These are phyloP conservation scores for Spizellomyces sp. DNA, from an alignment of 192 early-diverging fungal genomes.

Conservation along the genomic window DNA sequence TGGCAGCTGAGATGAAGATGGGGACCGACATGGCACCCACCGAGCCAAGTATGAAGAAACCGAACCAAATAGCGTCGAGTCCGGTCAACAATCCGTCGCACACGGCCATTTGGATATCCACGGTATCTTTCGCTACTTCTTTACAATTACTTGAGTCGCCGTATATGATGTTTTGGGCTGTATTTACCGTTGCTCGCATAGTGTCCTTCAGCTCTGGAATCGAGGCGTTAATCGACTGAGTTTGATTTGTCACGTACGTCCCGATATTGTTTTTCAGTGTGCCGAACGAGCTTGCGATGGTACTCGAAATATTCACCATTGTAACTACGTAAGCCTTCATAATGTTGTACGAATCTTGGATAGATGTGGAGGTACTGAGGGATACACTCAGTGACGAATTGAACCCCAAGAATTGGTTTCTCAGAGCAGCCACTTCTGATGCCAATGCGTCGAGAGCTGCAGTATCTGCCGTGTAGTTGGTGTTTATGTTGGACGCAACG, in stretches of 20 bases:
- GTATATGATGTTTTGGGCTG: slow-evolving; percentile 1
- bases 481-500: too few relatives aligned
- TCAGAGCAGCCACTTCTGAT: too few relatives aligned
- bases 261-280: neutral
- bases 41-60: slow-evolving; percentile 22
- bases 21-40: slow-evolving; percentile 21
- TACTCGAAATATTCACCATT: neutral
- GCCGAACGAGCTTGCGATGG: neutral
- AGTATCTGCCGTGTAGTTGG: too few relatives aligned
- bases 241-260: neutral
- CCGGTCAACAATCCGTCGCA: slow-evolving; percentile 21
- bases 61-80: slow-evolving; percentile 30
- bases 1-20: slow-evolving; percentile 26
- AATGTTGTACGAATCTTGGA: too few relatives aligned
- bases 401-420: too few relatives aligned
- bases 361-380: too few relatives aligned
- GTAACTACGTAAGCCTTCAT: neutral
- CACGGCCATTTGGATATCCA: slow-evolving; percentile 20
- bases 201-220: neutral
- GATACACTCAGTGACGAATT: too few relatives aligned
- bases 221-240: neutral
- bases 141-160: slow-evolving; percentile 1
- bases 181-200: neutral
- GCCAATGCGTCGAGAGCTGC: too few relatives aligned
- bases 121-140: slow-evolving; percentile 6